Percentiles rank a stretch among this genome's conserved stretches.
Conservation (phyloP, 2,329 filamentous ascomycete species). For the Catunica adiposa region DNA sequence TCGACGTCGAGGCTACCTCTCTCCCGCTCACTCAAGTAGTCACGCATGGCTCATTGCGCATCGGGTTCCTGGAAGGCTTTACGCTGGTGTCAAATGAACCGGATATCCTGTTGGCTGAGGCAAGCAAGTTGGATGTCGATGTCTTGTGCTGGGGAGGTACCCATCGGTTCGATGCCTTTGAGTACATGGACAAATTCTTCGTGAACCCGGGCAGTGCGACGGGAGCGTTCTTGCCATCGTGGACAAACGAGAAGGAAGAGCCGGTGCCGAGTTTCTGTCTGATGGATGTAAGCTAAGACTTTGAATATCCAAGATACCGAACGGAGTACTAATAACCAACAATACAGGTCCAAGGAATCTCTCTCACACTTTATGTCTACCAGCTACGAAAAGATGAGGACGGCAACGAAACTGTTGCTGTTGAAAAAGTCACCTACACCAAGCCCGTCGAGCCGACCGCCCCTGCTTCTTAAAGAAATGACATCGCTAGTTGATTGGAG, state of each 20-base stretch:
- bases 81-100: slow-evolving; percentile 51
- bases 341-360: slow-evolving; percentile 85
- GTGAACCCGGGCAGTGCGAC: slow-evolving; percentile 53
- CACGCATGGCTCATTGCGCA: slow-evolving; percentile 46
- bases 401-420: slow-evolving; percentile 61
- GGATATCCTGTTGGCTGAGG: slow-evolving; percentile 49
- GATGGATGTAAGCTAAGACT: slow-evolving; percentile 66
- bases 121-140: slow-evolving; percentile 51
- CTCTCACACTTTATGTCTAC: slow-evolving; percentile 89
- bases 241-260: slow-evolving; percentile 46
- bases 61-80: slow-evolving; percentile 53
- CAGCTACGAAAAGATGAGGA: slow-evolving; percentile 63
- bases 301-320: neutral
- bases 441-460: slow-evolving; percentile 49
- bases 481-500: no score
- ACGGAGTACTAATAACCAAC: neutral
- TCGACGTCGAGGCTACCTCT: slow-evolving; percentile 49
- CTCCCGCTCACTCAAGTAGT: slow-evolving; percentile 50
- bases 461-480: slow-evolving; percentile 28
- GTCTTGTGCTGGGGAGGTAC: slow-evolving; percentile 54
- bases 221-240: slow-evolving; percentile 43
- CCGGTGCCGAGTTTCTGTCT: slow-evolving; percentile 83
- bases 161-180: slow-evolving; percentile 52
- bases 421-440: slow-evolving; percentile 75
- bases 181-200: slow-evolving; percentile 61